phyloP scores from a whole-genome alignment of 2,329 filamentous ascomycete species.

The Fonsecaea nubica region DNA sequence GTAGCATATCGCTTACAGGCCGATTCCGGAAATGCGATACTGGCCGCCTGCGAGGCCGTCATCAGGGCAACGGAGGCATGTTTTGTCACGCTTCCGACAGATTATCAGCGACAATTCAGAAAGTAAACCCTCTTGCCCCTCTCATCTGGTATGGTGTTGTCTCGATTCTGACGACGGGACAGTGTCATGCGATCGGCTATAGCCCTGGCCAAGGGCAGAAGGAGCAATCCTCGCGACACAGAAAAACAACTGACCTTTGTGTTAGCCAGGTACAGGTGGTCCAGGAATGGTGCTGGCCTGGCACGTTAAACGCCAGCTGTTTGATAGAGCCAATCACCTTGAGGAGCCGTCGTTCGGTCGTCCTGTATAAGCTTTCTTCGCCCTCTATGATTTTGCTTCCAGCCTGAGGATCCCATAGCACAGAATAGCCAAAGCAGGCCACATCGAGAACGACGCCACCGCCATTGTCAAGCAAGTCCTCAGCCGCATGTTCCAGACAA shows the following conservation, averaged over 20 bases:
- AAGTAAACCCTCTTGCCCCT: slow-evolving; percentile 41
- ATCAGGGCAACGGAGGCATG: slow-evolving; percentile 60
- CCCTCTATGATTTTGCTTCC: neutral
- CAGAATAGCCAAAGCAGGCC: neutral
- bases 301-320: slow-evolving; percentile 37
- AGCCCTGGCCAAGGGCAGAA: slow-evolving; percentile 55
- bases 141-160: neutral
- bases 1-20: slow-evolving; percentile 58
- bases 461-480: neutral
- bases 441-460: neutral
- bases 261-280: slow-evolving; percentile 63
- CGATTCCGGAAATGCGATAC: slow-evolving; percentile 44
- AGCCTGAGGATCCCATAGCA: neutral
- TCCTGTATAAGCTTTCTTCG: neutral
- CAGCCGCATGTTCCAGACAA: neutral
- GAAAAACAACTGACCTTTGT: slow-evolving; percentile 56
- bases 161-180: neutral
- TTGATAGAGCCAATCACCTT: neutral
- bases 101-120: slow-evolving; percentile 63
- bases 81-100: slow-evolving; percentile 58
- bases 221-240: slow-evolving; percentile 53
- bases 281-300: slow-evolving; percentile 50
- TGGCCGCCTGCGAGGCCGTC: slow-evolving; percentile 58
- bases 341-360: neutral
- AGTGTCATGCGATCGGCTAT: slow-evolving; percentile 59